Conservation (phyloP, 1,284 basidiomycete species). For the Cerrena zonata region DNA sequence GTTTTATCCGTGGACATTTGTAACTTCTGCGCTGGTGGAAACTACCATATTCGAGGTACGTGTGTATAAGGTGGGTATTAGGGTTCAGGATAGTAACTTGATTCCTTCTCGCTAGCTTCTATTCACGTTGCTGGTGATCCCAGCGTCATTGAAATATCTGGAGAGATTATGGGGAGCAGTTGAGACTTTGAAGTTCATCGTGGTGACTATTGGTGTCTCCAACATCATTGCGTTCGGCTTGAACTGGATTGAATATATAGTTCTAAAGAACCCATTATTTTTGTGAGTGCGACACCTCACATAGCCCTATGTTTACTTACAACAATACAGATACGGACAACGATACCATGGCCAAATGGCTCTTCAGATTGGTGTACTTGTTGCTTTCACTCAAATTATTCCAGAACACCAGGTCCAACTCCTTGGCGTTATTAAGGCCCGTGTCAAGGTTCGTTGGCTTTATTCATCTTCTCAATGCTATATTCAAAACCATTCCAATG, state of each 20-base stretch:
- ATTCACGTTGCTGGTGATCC: conserved; percentile 72
- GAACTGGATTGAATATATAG: conserved; percentile 75
- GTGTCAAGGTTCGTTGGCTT: conserved; percentile 73
- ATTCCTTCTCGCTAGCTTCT: conserved; percentile 51
- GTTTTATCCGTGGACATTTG: conserved; percentile 89
- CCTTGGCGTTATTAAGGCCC: conserved; percentile 77
- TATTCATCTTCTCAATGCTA: not conserved
- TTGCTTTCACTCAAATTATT: conserved; percentile 95
- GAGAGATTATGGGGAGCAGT: conserved; percentile 89
- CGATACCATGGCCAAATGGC: conserved; percentile 90
- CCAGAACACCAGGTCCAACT: conserved; percentile 96
- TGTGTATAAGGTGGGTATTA: conserved; percentile 11
- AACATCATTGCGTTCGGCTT: conserved; percentile 84
- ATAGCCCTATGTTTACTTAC: conserved; percentile 8
- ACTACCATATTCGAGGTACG: conserved; percentile 77
- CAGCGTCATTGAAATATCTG: conserved; percentile 81
- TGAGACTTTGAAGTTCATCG: conserved; percentile 84
- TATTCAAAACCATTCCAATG: not conserved
- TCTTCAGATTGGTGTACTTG: conserved; percentile 84
- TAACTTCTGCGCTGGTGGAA: conserved; percentile 85
- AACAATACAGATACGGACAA: conserved; percentile 66
- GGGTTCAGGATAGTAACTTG: not conserved
- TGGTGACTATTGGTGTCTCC: conserved; percentile 71
- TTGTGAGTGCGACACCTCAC: conserved; percentile 55
- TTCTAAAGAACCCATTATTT: conserved; percentile 62